phyloP scores from a whole-genome alignment of 2,329 filamentous ascomycete species.

The Zasmidium cellare region DNA sequence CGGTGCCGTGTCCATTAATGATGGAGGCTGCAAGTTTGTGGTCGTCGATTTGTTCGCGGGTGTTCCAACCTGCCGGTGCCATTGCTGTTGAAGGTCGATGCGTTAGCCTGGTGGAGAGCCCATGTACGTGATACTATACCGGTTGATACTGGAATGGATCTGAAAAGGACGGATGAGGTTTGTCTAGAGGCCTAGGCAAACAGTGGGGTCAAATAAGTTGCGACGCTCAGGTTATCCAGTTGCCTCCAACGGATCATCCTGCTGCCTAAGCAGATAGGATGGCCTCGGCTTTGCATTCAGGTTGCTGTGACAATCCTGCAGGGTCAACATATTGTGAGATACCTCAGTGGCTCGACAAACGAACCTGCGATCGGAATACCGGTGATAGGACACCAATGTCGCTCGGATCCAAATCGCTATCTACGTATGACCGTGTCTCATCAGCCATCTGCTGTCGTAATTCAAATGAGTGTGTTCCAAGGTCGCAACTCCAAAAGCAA shows the following conservation, averaged over 20 bases:
- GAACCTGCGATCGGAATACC: too few species aligned
- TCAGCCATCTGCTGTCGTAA: too few species aligned
- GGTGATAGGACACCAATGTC: too few species aligned
- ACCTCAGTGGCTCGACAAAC: too few species aligned
- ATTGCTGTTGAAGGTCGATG: not conserved
- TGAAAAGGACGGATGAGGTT: not conserved
- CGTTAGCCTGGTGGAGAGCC: not conserved
- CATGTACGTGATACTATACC: not conserved
- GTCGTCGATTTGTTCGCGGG: constrained; percentile 11
- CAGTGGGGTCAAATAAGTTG: too few species aligned
- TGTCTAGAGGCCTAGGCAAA: not conserved
- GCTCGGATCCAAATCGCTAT: too few species aligned
- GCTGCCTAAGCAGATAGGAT: not conserved
- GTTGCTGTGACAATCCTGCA: too few species aligned
- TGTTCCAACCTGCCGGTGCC: constrained; percentile 9
- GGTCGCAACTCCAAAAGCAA: too few species aligned
- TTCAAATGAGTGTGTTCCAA: too few species aligned
- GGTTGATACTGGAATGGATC: not conserved
- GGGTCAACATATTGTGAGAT: too few species aligned
- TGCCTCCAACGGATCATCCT: not conserved
- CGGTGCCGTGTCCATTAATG: constrained; percentile 10
- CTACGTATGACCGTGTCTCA: too few species aligned
- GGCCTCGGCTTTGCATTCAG: not conserved
- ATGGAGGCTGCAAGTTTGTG: constrained; percentile 12
- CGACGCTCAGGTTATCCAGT: too few species aligned